A percentile compares a stretch with the other conserved stretches of the same genome.
These are phyloP conservation scores for Quercus engelmannii DNA, from an alignment of 306 rosid genomes.

Conservation along the genomic window DNA sequence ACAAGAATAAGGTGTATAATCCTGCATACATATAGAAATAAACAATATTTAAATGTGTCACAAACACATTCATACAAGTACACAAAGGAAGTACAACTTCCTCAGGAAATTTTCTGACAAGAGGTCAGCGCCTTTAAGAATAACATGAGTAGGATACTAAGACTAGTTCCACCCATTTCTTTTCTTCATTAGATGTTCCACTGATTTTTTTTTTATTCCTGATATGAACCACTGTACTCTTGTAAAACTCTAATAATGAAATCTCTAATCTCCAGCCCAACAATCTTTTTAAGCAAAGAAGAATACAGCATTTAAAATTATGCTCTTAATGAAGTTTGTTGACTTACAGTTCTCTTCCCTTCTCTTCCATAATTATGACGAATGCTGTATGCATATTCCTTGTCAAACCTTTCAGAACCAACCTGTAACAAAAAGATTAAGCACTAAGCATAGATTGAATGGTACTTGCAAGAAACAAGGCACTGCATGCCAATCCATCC, in stretches of 20 bases:
- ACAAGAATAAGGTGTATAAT: conserved; percentile 89
- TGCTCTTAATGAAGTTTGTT: conserved; percentile 8
- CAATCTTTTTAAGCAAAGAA: neutral
- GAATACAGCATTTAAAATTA: neutral
- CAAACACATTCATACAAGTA: conserved; percentile 10
- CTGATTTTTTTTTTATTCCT: neutral
- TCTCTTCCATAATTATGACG: conserved; percentile 92
- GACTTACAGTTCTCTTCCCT: conserved; percentile 90
- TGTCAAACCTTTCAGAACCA: conserved; percentile 92
- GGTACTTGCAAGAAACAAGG: conserved; percentile 16
- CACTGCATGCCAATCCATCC: neutral
- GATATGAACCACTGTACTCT: neutral
- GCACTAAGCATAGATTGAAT: conserved; percentile 13
- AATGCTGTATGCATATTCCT: conserved; percentile 77
- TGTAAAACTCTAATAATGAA: neutral
- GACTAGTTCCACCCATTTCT: neutral
- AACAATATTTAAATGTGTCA: conserved; percentile 21
- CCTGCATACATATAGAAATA: conserved; percentile 47
- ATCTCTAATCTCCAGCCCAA: neutral
- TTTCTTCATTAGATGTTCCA: neutral
- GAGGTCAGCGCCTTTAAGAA: neutral
- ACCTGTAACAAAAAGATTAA: conserved; percentile 45
- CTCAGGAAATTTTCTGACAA: neutral
- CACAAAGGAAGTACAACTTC: conserved; percentile 2
- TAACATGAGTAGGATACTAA: conserved; percentile 8